Conservation (phyloP, 345 rosid genomes). For the Gossypium rotundifolium region DNA sequence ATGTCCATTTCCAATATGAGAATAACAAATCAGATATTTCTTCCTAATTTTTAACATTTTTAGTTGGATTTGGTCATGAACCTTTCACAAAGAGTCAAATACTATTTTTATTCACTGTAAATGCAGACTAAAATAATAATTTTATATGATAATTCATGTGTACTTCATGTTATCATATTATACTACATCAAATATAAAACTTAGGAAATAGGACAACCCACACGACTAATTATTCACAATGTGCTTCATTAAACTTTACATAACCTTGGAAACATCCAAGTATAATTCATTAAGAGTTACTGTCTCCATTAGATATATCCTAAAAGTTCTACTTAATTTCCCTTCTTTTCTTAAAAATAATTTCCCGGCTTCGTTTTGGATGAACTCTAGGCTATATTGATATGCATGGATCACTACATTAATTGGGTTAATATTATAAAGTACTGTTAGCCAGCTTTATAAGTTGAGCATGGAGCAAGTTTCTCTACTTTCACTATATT, state of each 20-base stretch:
- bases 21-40: too few relatives aligned
- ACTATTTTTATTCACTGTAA: too few relatives aligned
- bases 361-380: neutral
- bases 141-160: too few relatives aligned
- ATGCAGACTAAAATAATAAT: too few relatives aligned
- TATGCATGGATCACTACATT: neutral
- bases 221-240: neutral
- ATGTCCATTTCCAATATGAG: rapidly evolving
- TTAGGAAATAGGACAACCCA: neutral
- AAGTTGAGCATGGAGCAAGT: neutral
- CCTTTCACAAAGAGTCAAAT: too few relatives aligned
- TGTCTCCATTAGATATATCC: neutral
- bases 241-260: neutral
- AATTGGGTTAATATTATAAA: neutral
- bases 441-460: neutral
- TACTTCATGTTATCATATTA: too few relatives aligned
- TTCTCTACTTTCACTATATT: neutral
- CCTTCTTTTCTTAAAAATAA: too few relatives aligned
- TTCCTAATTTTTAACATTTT: too few relatives aligned
- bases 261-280: too few relatives aligned
- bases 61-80: too few relatives aligned
- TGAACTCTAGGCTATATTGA: neutral
- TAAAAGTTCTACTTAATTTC: neutral
- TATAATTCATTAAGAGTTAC: neutral
- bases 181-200: too few relatives aligned